Evolutionary conservation across 768 basidiomycete genomes (phyloP), one percentile per base, ranked within the genome.

Genomic region (Gloeopeniophorella convolvens): DNA sequence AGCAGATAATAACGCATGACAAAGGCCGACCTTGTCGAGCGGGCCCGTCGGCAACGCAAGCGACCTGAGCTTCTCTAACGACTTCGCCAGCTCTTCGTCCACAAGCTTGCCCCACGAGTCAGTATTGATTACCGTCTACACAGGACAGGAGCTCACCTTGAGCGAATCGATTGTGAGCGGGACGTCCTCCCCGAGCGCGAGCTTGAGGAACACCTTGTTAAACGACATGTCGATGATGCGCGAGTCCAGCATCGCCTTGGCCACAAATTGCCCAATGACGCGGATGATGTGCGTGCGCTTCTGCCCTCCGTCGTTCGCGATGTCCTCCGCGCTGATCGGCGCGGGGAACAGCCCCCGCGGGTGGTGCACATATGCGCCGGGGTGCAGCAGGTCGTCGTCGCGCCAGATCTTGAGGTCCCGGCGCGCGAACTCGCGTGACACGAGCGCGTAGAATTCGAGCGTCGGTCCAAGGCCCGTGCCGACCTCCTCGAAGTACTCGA

Each of bases 401-500:
- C 92, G 77, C 96, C 96, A 98, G 26, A 97, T 76, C 68, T 88
- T 87, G 58, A 97, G 70, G 52, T 89, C 82, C 60, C 85, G 80
- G 46, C 89, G 74, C 0, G 92, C 92, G 65, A 98, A 98, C 66
- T 97, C 96, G 60, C 84, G 88, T 35, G 90, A 95, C 7, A 93
- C 96, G 42, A 98, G 70, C n/a, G 94, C 89, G 66, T 98, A 99
- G 70, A 99, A 99, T 69, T 99, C 96, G 20, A 98, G 75, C 21
- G 96, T 98, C 6, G 96, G 96, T 3, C 96, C 96, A 10, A 99
- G 72, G 16, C 96, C 96, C 7, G 95, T 98, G 16, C 96, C 96
- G 41, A 97, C 94, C 72, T 99, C 96, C 62, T 96, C 92, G 62
- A 97, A 97, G 70, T 97, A 98, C 70, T 99, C 94, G 43, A 98